phyloP scores from a whole-genome alignment of 2,329 filamentous ascomycete species.

The Fusarium acutatum region DNA sequence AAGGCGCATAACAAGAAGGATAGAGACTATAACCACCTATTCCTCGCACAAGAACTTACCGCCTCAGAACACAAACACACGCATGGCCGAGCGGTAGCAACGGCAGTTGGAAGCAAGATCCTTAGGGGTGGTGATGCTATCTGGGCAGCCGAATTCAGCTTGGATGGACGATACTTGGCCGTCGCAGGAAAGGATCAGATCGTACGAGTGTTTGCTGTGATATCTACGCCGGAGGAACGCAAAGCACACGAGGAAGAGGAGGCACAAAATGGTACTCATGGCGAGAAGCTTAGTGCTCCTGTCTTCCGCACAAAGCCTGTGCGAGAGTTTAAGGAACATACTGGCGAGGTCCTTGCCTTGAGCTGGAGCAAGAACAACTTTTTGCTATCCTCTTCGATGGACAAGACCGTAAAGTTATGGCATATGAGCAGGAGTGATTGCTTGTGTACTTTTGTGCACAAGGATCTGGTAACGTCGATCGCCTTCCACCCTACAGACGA shows the following conservation, averaged over 20 bases:
- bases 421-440: slow-evolving; percentile 87
- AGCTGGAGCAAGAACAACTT: slow-evolving; percentile 99
- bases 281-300: slow-evolving; percentile 81
- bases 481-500: slow-evolving; percentile 95
- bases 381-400: slow-evolving; percentile 93
- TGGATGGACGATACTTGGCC: slow-evolving; percentile 88
- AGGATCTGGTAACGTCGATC: slow-evolving; percentile 93
- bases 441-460: slow-evolving; percentile 92
- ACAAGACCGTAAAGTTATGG: slow-evolving; percentile 96
- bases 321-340: slow-evolving; percentile 84
- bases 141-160: slow-evolving; percentile 93
- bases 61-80: slow-evolving; percentile 57
- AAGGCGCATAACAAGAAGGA: slow-evolving; percentile 81
- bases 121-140: slow-evolving; percentile 70
- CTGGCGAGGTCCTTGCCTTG: slow-evolving; percentile 85
- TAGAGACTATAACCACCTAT: slow-evolving; percentile 85
- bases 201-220: slow-evolving; percentile 88
- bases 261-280: slow-evolving; percentile 44
- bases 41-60: slow-evolving; percentile 89
- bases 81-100: slow-evolving; percentile 45
- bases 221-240: slow-evolving; percentile 83
- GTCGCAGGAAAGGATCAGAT: slow-evolving; percentile 90
- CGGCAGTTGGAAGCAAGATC: slow-evolving; percentile 52
- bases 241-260: slow-evolving; percentile 74
- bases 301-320: slow-evolving; percentile 85